Base-by-base conservation (phyloP, 2,329 filamentous ascomycete species). In the Microdochium trichocladiopsis region DNA sequence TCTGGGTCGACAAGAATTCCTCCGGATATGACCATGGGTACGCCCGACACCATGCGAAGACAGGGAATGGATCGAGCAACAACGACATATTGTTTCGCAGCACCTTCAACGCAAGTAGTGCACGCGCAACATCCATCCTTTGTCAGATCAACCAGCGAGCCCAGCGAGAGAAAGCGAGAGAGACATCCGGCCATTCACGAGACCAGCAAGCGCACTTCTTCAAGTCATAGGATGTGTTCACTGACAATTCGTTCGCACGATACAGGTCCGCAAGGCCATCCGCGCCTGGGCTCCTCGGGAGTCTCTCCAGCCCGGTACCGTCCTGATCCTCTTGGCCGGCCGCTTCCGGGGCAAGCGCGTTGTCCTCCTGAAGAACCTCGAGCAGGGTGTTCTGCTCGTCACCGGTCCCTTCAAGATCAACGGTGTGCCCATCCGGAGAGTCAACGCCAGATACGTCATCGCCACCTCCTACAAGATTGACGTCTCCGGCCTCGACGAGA, bases 401-500 rank as follows among this genome's bases (percentile, higher is more conserved):
- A 99, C 94, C 72, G 94, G 94, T 69, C 94, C 94, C 73, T 99
- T 97, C 89, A 99, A 97, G 88, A 88, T 99, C 81, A 99, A 99
- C 82, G 94, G 94, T 77, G 94, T 99, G 63, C 94, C 94, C 66
- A 87, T 99, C 71, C 88, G 94, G 79, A 86, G 89, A 75, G 89
- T 95, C 73, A 95, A 95, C 81, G 82, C 90, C 73, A 87, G 89
- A 77, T 95, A 94, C 78, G 90, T 95, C 72, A 95, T 95, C 73
- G 90, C 89, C 71, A 95, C 90, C 69, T 90, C 87, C 68, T 85
- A 86, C 72, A 89, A 87, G 77, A 82, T 95, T 70, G 87, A 93
- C 73, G 76, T 99, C 69, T 79, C 81, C 63, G 90, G 90, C 69
- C 78, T 99, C 66, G 93, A 97, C 77, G 69, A 88, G 69, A 87